Base-by-base conservation (phyloP, 441 rosid genomes). In the Populus trichocarpa region DNA sequence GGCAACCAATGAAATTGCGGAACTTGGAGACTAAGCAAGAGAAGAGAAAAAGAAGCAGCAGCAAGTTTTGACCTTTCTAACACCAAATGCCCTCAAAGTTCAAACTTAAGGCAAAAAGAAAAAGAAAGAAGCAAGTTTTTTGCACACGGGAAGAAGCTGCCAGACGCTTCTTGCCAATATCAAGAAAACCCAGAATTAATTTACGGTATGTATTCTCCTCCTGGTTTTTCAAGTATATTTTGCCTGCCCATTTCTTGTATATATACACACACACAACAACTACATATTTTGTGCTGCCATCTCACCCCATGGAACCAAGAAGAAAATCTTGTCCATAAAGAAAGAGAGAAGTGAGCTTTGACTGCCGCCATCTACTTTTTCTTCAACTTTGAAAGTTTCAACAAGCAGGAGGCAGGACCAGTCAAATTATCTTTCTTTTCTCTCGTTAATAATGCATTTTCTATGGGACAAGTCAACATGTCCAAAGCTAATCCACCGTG, bases 21-120 rank as follows among this genome's bases (percentile, higher is more conserved):
- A 75, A 81, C 77, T 71, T 67, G 77, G 81, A 14, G 77, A 22
- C 33, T 16, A 69, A 76, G 82, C 61, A 79, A 72, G 66, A 16
- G 18, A 18, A 20, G 3, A 57, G 11, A 73, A 38, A 38, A 22
- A 35, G 46, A 68, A 73, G 69, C 23, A 20, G 70, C 57, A 22
- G 70, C 57, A 22, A 71, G 33, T 28, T 73, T 74, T 79, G 74
- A 73, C 77, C 25, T 26, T 59, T 46, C 57, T 50, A 30, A 22
- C 69, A 23, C 33, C 5, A 61, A 9, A 69, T 12, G 61, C 40
- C 74, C 61, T 78, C 65, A 20, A 64, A 6, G 8, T 63, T 42
- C 53, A 66, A 78, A 65, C 12, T 66, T 18, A 35, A 35, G 10
- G 20, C 59, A 5, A 28, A 28, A 11, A 68, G 35, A 68, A 50